Evolutionary conservation across 805 yeast species (phyloP).

Genomic region (Hanseniaspora thailandica): DNA sequence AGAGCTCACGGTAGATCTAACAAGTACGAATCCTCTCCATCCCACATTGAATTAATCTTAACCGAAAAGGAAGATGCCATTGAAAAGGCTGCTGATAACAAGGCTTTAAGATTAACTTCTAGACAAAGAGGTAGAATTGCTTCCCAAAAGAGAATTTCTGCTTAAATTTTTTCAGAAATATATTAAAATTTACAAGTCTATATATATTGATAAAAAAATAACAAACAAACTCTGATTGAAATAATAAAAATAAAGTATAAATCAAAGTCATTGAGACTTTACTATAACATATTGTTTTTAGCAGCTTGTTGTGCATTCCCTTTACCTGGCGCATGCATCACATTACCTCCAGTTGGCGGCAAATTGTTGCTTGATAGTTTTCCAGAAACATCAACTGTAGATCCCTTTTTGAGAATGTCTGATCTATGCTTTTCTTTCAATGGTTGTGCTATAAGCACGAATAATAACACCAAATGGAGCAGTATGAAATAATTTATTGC

Average conservation of each 20-base stretch:
- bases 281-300: not conserved
- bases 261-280: not conserved
- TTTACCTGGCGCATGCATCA: constrained; percentile 14
- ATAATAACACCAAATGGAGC: not conserved
- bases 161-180: constrained; percentile 29
- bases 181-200: not conserved
- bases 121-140: constrained; percentile 90
- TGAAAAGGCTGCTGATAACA: constrained; percentile 74
- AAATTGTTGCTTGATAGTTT: not conserved
- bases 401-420: not conserved
- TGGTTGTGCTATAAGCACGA: not conserved
- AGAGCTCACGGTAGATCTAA: constrained; percentile 99
- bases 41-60: constrained; percentile 94
- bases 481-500: constrained; percentile 7
- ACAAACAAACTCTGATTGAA: constrained; percentile 4
- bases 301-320: constrained; percentile 14
- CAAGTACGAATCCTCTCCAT: constrained; percentile 97
- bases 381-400: not conserved
- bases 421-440: not conserved
- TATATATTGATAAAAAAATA: constrained; percentile 1
- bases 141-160: constrained; percentile 76
- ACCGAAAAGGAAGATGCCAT: constrained; percentile 92
- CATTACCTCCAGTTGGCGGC: constrained; percentile 13
- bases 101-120: constrained; percentile 62
- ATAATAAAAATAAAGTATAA: not conserved